These are phyloP conservation scores for Fusarium udum DNA, from an alignment of 2,329 filamentous ascomycete genomes.

Conservation along the genomic window DNA sequence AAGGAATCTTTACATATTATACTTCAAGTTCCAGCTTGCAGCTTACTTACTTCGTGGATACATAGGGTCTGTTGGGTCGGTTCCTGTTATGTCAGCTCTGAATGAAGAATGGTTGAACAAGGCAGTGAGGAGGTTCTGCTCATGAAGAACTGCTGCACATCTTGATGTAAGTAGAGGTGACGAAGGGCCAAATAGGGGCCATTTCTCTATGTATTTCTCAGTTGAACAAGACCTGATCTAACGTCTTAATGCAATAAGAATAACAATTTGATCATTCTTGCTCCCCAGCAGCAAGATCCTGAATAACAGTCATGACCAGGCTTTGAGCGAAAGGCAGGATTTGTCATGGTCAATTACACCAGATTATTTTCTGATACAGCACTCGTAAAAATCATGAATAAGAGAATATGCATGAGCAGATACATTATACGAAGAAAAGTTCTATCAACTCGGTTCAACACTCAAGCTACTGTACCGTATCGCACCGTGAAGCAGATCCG, in stretches of 20 bases:
- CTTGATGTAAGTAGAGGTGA: not conserved
- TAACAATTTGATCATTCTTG: not conserved
- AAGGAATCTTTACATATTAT: not conserved
- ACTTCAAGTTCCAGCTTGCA: slow-evolving; percentile 24
- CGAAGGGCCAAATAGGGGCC: not conserved
- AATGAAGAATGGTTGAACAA: not conserved
- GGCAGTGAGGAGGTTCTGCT: not conserved
- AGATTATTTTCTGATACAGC: not conserved
- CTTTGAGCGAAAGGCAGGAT: not conserved
- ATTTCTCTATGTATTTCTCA: not conserved
- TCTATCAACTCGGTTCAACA: slow-evolving; percentile 29
- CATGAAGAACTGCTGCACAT: not conserved
- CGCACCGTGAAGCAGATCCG: slow-evolving; percentile 23
- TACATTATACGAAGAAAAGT: not conserved
- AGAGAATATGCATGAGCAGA: not conserved
- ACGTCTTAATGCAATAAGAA: not conserved
- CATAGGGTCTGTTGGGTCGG: not conserved
- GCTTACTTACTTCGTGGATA: not conserved
- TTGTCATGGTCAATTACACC: not conserved
- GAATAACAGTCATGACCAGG: too few relatives aligned
- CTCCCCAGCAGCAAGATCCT: not conserved
- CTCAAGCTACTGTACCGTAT: slow-evolving; percentile 32
- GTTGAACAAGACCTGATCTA: slow-evolving; percentile 8
- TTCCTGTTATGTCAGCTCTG: not conserved
- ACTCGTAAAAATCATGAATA: not conserved